A percentile compares a stretch with the other conserved stretches of the same genome.
phyloP scores from a whole-genome alignment of 2,329 filamentous ascomycete genomes.

The Paraphaeosphaeria minitans region DNA sequence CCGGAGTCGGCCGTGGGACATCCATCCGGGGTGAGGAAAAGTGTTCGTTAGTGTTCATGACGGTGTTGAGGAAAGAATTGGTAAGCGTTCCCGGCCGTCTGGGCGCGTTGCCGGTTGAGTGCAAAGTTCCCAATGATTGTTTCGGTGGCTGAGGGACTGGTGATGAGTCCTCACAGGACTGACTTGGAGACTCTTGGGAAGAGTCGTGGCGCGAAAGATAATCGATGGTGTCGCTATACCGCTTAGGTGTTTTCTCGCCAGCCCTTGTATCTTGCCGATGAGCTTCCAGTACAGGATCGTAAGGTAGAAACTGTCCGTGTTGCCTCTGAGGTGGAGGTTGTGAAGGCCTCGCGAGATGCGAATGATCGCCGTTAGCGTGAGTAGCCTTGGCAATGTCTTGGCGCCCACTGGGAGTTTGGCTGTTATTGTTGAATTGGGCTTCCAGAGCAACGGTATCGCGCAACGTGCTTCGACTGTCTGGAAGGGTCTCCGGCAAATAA shows the following conservation, averaged over 20 bases:
- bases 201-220: constrained; percentile 38
- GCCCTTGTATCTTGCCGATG: constrained; percentile 24
- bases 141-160: constrained; percentile 29
- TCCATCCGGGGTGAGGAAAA: background rate
- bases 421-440: no score
- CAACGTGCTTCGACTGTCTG: background rate
- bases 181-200: constrained; percentile 36
- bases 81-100: constrained; percentile 24
- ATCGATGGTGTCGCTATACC: constrained; percentile 10
- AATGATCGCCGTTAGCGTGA: background rate
- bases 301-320: constrained; percentile 31
- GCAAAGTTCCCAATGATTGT: constrained; percentile 26
- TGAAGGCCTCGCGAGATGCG: background rate
- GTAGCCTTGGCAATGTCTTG: background rate
- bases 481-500: background rate
- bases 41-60: constrained; percentile 22
- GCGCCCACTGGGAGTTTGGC: background rate
- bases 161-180: constrained; percentile 20
- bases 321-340: constrained; percentile 20
- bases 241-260: constrained; percentile 21
- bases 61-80: constrained; percentile 17
- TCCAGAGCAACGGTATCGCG: background rate
- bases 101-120: constrained; percentile 23
- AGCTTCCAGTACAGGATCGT: constrained; percentile 20
- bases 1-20: background rate